These are phyloP conservation scores for Penicillium argentinense DNA, from an alignment of 495 filamentous ascomycete genomes.

Conservation along the genomic window DNA sequence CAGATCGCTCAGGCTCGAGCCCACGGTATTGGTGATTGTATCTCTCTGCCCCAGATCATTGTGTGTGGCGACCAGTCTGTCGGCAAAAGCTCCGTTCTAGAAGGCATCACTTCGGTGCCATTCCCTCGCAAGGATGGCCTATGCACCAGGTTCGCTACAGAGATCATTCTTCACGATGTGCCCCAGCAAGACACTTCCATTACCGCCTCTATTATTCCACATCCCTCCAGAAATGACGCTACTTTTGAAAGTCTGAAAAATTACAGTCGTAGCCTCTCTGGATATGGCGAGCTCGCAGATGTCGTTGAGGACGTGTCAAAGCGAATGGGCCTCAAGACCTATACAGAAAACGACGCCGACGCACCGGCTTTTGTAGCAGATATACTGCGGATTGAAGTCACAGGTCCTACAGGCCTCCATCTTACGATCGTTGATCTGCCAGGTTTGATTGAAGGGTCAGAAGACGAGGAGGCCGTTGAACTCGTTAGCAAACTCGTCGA, in stretches of 20 bases:
- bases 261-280: conserved; percentile 37
- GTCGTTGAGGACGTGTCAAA: conserved; percentile 52
- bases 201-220: conserved; percentile 42
- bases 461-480: conserved; percentile 47
- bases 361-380: conserved; percentile 50
- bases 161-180: conserved; percentile 24
- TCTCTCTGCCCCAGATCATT: too few relatives aligned
- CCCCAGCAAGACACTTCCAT: too few relatives aligned
- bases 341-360: too few relatives aligned
- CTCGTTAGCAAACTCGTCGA: conserved; percentile 47
- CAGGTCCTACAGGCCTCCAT: conserved; percentile 52
- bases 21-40: too few relatives aligned
- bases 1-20: too few relatives aligned
- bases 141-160: conserved; percentile 37
- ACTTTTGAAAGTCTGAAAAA: conserved; percentile 22
- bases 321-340: conserved; percentile 49
- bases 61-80: conserved; percentile 59
- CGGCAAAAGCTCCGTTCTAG: conserved; percentile 62
- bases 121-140: conserved; percentile 32
- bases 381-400: conserved; percentile 52
- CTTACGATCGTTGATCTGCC: conserved; percentile 59
- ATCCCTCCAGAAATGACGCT: conserved; percentile 21
- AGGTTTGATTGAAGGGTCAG: conserved; percentile 49
- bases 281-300: conserved; percentile 30
- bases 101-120: conserved; percentile 27